phyloP scores from a whole-genome alignment of 164 flowering plant species.

The Berberis thunbergii region DNA sequence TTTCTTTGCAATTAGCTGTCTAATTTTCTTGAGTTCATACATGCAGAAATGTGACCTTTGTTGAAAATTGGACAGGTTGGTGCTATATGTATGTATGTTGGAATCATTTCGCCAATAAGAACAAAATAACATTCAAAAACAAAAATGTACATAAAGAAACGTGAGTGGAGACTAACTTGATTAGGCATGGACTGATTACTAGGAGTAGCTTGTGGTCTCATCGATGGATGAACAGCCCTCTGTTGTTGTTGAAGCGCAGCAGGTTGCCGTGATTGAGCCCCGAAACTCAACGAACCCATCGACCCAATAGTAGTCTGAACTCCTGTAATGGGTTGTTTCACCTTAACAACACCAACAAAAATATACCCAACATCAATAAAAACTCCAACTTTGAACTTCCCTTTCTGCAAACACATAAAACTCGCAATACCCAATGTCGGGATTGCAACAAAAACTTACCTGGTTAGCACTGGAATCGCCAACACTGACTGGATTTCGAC shows the following conservation, averaged over 20 bases:
- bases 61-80: no score
- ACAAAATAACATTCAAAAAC: no score
- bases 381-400: background rate
- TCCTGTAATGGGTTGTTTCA: conserved; percentile 40
- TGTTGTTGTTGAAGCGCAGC: conserved; percentile 34
- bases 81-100: no score
- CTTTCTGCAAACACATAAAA: background rate
- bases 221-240: conserved; percentile 45
- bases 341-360: conserved; percentile 19
- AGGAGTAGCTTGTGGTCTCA: conserved; percentile 39
- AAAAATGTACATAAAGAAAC: no score
- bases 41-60: no score
- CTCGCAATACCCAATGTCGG: background rate
- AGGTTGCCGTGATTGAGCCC: conserved; percentile 49
- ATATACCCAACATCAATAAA: background rate
- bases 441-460: background rate
- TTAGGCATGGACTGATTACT: conserved; percentile 34
- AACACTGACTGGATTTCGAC: conserved; percentile 21
- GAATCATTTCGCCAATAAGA: no score
- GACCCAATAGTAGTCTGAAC: conserved; percentile 42
- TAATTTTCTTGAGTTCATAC: no score
- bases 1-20: no score
- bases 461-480: conserved; percentile 16
- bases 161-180: conserved; percentile 34
- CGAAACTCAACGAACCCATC: conserved; percentile 41